A percentile compares a stretch with the other conserved stretches of the same genome.
These are phyloP conservation scores for Ophiostoma montium DNA, from an alignment of 2,329 filamentous ascomycete species.

Conservation along the genomic window DNA sequence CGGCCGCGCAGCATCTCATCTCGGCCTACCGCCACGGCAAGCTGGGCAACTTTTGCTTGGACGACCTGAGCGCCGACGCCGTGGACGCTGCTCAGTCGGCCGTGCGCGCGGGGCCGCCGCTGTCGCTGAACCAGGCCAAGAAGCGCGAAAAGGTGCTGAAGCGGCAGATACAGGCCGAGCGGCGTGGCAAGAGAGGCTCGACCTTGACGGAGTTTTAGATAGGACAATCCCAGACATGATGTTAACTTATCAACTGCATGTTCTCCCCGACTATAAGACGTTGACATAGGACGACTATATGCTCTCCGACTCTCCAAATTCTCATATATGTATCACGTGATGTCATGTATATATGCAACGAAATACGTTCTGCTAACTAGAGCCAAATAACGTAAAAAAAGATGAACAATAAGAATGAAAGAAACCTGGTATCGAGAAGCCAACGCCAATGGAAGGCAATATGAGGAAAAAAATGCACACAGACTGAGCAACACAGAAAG, in stretches of 20 bases:
- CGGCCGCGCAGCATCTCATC: slow-evolving; percentile 65
- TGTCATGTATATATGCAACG: too few species aligned
- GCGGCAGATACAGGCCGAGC: neutral
- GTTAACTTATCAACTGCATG: too few species aligned
- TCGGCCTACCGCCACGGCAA: slow-evolving; percentile 68
- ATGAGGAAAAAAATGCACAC: neutral
- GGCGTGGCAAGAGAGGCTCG: neutral
- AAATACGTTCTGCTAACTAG: too few species aligned
- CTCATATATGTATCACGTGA: too few species aligned
- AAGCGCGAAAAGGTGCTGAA: slow-evolving; percentile 46
- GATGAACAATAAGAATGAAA: neutral
- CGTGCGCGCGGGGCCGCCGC: slow-evolving; percentile 27
- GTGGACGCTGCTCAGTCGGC: slow-evolving; percentile 35
- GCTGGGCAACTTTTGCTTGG: slow-evolving; percentile 65
- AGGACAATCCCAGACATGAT: too few species aligned
- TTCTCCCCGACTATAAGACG: too few species aligned
- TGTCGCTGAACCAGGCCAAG: slow-evolving; percentile 55
- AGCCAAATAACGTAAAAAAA: neutral
- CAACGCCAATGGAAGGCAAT: neutral
- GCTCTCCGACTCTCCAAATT: too few species aligned
- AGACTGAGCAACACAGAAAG: neutral
- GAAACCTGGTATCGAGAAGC: neutral
- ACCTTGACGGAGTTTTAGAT: neutral
- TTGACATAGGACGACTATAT: too few species aligned
- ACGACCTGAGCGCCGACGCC: slow-evolving; percentile 52